phyloP scores from a whole-genome alignment of 257 asterid genomes.

The Phtheirospermum japonicum region DNA sequence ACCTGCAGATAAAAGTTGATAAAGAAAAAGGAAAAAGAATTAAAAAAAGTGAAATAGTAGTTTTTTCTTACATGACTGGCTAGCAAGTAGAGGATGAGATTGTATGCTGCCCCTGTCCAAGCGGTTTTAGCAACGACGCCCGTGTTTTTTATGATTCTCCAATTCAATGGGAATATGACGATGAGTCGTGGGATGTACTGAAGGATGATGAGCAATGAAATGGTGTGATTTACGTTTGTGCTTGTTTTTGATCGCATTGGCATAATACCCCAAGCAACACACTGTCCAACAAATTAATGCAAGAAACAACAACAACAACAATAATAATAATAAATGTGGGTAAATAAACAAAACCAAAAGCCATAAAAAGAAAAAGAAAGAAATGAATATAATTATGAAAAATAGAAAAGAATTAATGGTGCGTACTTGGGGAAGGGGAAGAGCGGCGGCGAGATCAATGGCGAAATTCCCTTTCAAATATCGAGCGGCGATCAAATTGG shows the following conservation, averaged over 20 bases:
- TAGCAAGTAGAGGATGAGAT: slow-evolving; percentile 70
- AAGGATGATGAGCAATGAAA: slow-evolving; percentile 67
- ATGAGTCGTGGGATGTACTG: slow-evolving; percentile 78
- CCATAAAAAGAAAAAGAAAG: background rate
- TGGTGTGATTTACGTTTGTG: slow-evolving; percentile 59
- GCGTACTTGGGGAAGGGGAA: slow-evolving; percentile 85
- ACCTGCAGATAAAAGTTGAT: slow-evolving; percentile 36
- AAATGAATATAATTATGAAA: background rate
- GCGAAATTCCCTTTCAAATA: slow-evolving; percentile 60
- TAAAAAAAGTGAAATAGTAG: background rate
- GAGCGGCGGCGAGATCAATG: slow-evolving; percentile 82
- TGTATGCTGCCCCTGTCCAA: slow-evolving; percentile 91
- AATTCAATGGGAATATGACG: slow-evolving; percentile 68
- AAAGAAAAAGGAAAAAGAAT: background rate
- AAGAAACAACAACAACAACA: no score
- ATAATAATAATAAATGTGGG: no score
- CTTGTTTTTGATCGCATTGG: slow-evolving; percentile 43
- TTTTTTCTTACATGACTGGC: slow-evolving; percentile 75
- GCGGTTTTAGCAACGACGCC: slow-evolving; percentile 87
- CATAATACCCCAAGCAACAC: slow-evolving; percentile 68
- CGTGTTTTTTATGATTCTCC: slow-evolving; percentile 63
- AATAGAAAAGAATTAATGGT: background rate
- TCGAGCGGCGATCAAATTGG: slow-evolving; percentile 47
- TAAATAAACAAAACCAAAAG: no score
- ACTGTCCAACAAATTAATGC: no score